Evolutionary conservation across 106 monocot species (phyloP).

Genomic region (Dendrobium chrysotoxum): DNA sequence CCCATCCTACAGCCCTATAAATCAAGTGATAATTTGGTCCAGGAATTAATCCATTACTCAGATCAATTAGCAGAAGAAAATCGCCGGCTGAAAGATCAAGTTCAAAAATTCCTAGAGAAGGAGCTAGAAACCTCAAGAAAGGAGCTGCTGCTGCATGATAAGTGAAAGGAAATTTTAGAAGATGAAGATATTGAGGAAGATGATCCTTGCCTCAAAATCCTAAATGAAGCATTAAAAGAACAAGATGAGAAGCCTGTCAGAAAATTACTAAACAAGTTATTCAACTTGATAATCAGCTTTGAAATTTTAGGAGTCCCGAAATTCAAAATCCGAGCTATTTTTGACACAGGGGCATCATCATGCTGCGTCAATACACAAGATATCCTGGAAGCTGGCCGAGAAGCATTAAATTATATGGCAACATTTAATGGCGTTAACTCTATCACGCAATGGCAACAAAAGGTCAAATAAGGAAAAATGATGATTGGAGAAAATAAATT

Average conservation of each 20-base stretch:
- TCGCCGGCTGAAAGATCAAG: background rate
- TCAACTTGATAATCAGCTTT: background rate
- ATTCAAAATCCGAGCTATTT: background rate
- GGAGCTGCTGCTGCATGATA: no score
- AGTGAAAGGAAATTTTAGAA: background rate
- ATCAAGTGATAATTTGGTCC: background rate
- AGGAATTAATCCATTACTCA: background rate
- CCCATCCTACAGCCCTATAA: no score
- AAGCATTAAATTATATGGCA: no score
- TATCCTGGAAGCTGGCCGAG: no score
- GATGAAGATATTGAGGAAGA: background rate
- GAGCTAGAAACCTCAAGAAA: no score
- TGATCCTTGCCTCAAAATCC: background rate
- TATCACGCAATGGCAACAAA: no score
- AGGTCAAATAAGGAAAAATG: no score
- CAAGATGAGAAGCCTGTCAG: background rate
- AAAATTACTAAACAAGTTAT: background rate
- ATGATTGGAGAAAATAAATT: no score
- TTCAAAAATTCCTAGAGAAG: background rate
- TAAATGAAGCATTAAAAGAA: background rate
- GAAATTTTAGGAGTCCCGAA: background rate
- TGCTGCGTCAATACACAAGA: no score
- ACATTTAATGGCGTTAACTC: no score
- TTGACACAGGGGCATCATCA: no score
- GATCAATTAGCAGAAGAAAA: background rate